Evolutionary conservation across 1,139 yeast species (phyloP), one percentile per base, ranked within the genome.

Genomic region (Suhomyces panamericanus): DNA sequence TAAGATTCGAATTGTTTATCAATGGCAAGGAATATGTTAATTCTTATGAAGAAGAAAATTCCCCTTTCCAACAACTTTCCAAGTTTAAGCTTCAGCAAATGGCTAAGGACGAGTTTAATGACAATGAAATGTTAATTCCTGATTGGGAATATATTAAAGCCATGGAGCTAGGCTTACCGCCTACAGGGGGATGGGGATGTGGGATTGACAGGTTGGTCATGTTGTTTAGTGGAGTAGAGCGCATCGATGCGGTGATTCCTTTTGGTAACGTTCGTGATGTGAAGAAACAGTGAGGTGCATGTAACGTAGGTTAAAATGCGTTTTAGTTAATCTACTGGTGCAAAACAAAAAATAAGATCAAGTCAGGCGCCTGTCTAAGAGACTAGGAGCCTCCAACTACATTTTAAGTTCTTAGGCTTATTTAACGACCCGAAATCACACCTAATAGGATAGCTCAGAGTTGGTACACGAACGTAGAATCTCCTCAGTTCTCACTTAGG

Each of bases 121-220:
- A 88, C 55, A 63, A 67, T 2, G 96, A 88, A 49, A 67, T 82
- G 24, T 69, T 86, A 38, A 63, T 85, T 0, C 88, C 96, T 0
- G 99, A 93, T 63, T 72, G 80, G 60, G 73, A 75, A 38, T 93
- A 82, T 59, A 79, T 89, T 2, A 73, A 78, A 36, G 80, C 85
- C 12, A 81, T 95, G 87, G 93, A 89, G 58, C 87, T 85, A 76
- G 98, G 96, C 1, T 76, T 95, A 64, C 97, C 99, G 4, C 99
- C 99, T 0, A 91, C 97, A 1, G 98, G 96, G 1, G 99, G 99
- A 0, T 88, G 96, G 89, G 99, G 99, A 0, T 70, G 95, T 51
- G 99, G 99, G 0, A 75, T 95, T 20, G 99, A 95, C 59, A 66
- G 99, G 42, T 66, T 93, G 31, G 83, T 85, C 37, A 90, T 93